Evolutionary conservation across 371 early-diverging fungal species (phyloP), one percentile per base, ranked within the genome.

Genomic region (Saksenaea oblongispora): DNA sequence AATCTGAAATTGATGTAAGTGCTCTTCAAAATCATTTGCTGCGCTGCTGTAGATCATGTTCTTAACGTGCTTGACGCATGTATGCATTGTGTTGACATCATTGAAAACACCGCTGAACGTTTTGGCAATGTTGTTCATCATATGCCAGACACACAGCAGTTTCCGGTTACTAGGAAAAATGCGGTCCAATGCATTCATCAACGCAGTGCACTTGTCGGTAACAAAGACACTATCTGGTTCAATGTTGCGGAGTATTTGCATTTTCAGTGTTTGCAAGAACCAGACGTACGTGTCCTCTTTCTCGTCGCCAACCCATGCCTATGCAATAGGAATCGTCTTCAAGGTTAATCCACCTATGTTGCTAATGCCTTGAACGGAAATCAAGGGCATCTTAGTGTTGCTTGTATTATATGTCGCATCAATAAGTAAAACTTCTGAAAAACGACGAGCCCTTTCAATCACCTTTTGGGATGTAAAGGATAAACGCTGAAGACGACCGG

Each of bases 381-480:
- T 34, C n/a, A 64, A 58, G 24, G 64, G 41, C 37, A 64, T 15
- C 18, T 28, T 56, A 10, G 34, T 18, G 14, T 18, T 58, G 28
- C 51, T 64, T 5, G 64, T 58, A 15, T 58, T 58, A 31, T 64
- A 64, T 2, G 58, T 58, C n/a, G 58, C 64, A 58, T 64, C 64
- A 42, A 64, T 36, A 14, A 39, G 8, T 17, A 64, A 17, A 15
- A 27, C 14, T 35, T 58, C 64, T 4, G 17, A 35, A 34, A 63
- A 58, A 35, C 53, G 31, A 26, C 37, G 44, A 14, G 58, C 59
- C 0, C 34, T n/a, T 1, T 28, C 14, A 34, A 58, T 58, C 4
- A 54, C 39, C 1, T 31, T 31, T 34, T 28, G 2, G n/a, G 56
- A 57, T 9, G 57, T 53, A 58, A 51, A 63, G 42, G 56, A 63